phyloP scores from a whole-genome alignment of 2,329 filamentous ascomycete species.

The Apiospora aurea region DNA sequence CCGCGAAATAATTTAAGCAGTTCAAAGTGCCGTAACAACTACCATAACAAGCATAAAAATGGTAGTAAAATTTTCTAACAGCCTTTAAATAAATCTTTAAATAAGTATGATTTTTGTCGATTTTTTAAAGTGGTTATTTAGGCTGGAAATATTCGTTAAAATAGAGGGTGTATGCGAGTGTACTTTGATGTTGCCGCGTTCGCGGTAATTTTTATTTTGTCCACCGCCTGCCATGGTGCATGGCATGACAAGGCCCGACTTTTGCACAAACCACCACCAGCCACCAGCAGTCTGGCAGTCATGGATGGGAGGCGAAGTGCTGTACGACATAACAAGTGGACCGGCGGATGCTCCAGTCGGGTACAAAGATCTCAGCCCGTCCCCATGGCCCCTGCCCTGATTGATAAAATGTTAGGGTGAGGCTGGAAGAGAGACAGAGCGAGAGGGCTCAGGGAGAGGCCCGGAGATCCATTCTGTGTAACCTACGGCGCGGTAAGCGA shows the following conservation, averaged over 20 bases:
- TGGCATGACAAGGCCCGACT: background rate
- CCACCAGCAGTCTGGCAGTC: slow-evolving; percentile 2
- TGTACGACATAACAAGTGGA: slow-evolving; percentile 25
- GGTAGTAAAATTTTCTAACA: background rate
- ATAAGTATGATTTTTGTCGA: too few species aligned
- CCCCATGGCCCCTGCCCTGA: slow-evolving; percentile 4
- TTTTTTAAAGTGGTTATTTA: too few species aligned
- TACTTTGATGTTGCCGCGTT: too few species aligned
- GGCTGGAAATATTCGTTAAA: too few species aligned
- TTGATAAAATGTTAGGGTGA: slow-evolving; percentile 8
- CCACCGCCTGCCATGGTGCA: background rate
- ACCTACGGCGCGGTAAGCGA: slow-evolving; percentile 20
- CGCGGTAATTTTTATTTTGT: too few species aligned
- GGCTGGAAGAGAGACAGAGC: background rate
- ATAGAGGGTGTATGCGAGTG: too few species aligned
- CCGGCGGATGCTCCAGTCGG: slow-evolving; percentile 11
- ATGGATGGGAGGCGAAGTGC: slow-evolving; percentile 3
- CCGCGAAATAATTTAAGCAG: too few species aligned
- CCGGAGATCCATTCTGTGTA: slow-evolving; percentile 22
- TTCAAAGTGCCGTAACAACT: background rate
- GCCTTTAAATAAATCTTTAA: too few species aligned
- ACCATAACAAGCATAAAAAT: background rate
- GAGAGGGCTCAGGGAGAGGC: background rate
- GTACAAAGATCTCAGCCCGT: slow-evolving; percentile 19
- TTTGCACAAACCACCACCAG: slow-evolving; percentile 17